Evolutionary conservation across 495 filamentous ascomycete genomes (phyloP).

Genomic region (Clohesyomyces aquaticus): DNA sequence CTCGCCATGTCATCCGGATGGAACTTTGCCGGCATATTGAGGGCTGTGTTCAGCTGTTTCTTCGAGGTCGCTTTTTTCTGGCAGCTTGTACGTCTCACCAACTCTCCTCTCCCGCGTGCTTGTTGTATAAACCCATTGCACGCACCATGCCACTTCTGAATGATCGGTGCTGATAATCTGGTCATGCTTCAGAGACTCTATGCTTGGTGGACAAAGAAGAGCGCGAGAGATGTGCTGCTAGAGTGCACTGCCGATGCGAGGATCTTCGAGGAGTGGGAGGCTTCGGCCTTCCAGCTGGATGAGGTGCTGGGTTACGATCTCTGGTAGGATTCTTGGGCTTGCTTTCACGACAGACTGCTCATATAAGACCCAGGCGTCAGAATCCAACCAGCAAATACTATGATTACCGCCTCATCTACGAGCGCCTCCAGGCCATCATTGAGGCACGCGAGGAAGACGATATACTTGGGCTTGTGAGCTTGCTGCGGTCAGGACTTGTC

Average conservation of each 20-base stretch:
- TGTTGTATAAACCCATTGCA: neutral
- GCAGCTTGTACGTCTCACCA: slow-evolving; percentile 40
- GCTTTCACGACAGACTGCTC: neutral
- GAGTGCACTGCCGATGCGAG: slow-evolving; percentile 64
- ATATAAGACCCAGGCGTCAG: slow-evolving; percentile 59
- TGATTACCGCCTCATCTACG: slow-evolving; percentile 84
- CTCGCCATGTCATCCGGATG: slow-evolving; percentile 27
- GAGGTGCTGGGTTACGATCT: slow-evolving; percentile 75
- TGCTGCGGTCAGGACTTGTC: slow-evolving; percentile 83
- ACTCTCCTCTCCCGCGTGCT: slow-evolving; percentile 5
- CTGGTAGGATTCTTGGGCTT: slow-evolving; percentile 59
- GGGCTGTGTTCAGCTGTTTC: slow-evolving; percentile 34
- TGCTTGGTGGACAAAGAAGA: slow-evolving; percentile 59
- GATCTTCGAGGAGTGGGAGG: slow-evolving; percentile 82
- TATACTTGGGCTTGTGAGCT: slow-evolving; percentile 71
- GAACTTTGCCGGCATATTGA: slow-evolving; percentile 31
- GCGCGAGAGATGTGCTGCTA: slow-evolving; percentile 57
- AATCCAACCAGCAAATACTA: slow-evolving; percentile 81
- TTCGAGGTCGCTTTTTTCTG: slow-evolving; percentile 48
- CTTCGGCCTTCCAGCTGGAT: slow-evolving; percentile 77
- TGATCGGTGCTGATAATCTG: slow-evolving; percentile 12
- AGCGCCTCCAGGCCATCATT: slow-evolving; percentile 71
- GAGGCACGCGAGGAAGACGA: slow-evolving; percentile 77
- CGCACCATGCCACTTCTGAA: neutral
- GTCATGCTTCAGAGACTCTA: slow-evolving; percentile 55